Conservation (phyloP, 2,329 filamentous ascomycete species). For the Blastomyces parvus region DNA sequence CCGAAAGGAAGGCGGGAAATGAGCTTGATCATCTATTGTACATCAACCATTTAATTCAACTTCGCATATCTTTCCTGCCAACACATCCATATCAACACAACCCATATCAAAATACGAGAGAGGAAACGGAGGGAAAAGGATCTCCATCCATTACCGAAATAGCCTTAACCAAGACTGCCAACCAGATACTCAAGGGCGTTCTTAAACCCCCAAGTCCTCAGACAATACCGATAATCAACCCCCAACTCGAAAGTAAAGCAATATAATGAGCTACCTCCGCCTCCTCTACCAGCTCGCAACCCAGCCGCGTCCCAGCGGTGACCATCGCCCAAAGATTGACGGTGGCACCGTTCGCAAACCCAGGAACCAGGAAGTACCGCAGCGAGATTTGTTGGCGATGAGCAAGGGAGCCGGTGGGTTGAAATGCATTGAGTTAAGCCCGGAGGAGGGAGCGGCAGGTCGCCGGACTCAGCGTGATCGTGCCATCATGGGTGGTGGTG, state of each 20-base stretch:
- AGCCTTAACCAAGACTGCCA: not conserved
- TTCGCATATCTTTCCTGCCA: not conserved
- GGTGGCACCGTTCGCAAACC: not conserved
- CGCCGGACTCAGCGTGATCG: not conserved
- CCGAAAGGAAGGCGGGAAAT: not conserved
- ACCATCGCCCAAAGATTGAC: not conserved
- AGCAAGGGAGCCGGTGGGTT: not conserved
- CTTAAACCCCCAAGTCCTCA: not conserved
- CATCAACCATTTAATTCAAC: not conserved
- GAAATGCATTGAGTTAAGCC: not conserved
- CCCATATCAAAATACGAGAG: not conserved
- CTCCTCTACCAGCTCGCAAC: not conserved
- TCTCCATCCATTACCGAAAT: not conserved
- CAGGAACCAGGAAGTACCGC: not conserved
- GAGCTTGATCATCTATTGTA: not conserved
- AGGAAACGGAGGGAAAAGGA: not conserved
- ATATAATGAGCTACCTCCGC: not conserved
- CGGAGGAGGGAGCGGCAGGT: not conserved
- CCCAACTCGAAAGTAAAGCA: not conserved
- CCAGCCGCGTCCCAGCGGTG: not conserved
- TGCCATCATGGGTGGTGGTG: not conserved
- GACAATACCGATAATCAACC: not conserved
- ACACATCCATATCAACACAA: not conserved
- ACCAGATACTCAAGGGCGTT: not conserved
- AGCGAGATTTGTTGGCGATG: not conserved